Evolutionary conservation across 352 stramenopile genomes (phyloP).

Genomic region (Elongisporangium senticosum): DNA sequence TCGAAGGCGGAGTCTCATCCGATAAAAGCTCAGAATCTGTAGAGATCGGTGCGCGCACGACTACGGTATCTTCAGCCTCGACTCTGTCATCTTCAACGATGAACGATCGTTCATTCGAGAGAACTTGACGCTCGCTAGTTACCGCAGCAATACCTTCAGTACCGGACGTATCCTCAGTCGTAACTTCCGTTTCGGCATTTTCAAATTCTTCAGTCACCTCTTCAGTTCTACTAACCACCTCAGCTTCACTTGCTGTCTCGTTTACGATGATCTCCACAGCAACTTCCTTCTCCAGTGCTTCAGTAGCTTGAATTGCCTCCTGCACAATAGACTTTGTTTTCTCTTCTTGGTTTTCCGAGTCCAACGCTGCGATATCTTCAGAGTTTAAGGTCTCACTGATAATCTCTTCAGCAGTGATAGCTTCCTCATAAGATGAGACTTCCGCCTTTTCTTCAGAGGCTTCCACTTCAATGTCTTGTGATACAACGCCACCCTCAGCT

Average conservation of each 20-base stretch:
- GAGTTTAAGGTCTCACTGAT: background rate
- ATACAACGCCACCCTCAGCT: background rate
- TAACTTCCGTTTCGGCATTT: conserved; percentile 3
- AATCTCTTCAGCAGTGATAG: background rate
- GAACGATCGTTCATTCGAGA: conserved; percentile 66
- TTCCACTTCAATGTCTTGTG: background rate
- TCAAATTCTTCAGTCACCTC: conserved; percentile 7
- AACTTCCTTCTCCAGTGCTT: background rate
- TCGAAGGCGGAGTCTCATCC: conserved; percentile 3
- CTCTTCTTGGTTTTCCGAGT: background rate
- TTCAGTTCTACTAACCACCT: conserved; percentile 4
- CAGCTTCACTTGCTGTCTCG: conserved; percentile 1
- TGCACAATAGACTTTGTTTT: background rate
- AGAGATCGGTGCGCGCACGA: conserved; percentile 49
- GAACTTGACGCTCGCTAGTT: conserved; percentile 30
- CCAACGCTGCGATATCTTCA: background rate
- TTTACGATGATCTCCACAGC: background rate
- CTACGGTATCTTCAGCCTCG: conserved; percentile 54
- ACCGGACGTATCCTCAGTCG: background rate
- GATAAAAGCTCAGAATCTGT: conserved; percentile 25
- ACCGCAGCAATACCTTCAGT: background rate
- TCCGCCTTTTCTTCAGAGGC: conserved; percentile 3
- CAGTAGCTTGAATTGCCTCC: background rate
- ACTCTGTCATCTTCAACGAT: conserved; percentile 60
- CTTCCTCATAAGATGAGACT: background rate